Conservation (phyloP, 83 land plant species). For the Picea mariana region DNA sequence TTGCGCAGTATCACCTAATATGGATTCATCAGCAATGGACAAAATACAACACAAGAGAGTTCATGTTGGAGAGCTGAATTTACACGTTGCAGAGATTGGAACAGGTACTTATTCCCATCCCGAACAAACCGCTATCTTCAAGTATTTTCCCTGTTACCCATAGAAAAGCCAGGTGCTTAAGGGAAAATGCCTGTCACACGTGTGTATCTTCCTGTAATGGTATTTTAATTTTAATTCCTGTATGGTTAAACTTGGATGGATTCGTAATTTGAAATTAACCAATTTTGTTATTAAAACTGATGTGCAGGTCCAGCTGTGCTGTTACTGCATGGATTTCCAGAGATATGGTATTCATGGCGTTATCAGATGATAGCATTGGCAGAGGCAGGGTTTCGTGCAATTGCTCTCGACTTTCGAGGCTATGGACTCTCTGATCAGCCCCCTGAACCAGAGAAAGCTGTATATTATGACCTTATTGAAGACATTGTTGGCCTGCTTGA, state of each 20-base stretch:
- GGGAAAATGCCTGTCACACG: too few relatives aligned
- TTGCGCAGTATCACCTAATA: too few relatives aligned
- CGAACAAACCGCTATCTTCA: too few relatives aligned
- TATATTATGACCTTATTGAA: slow-evolving; percentile 25
- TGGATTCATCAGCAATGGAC: not conserved
- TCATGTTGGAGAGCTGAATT: slow-evolving; percentile 1
- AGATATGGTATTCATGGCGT: slow-evolving; percentile 84
- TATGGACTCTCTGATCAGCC: slow-evolving; percentile 65
- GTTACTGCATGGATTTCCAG: slow-evolving; percentile 73
- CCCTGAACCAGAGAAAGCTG: slow-evolving; percentile 33
- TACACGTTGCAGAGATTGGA: slow-evolving; percentile 18
- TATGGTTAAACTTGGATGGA: too few relatives aligned
- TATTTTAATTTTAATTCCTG: too few relatives aligned
- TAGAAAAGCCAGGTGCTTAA: too few relatives aligned
- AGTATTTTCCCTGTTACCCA: too few relatives aligned
- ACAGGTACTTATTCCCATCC: not conserved
- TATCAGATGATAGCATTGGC: slow-evolving; percentile 71
- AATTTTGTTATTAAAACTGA: too few relatives aligned
- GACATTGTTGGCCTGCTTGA: slow-evolving; percentile 59
- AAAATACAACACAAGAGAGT: slow-evolving; percentile 2
- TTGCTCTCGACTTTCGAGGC: slow-evolving; percentile 69
- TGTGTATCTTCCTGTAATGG: too few relatives aligned
- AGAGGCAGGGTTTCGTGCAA: slow-evolving; percentile 52
- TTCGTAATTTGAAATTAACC: too few relatives aligned
- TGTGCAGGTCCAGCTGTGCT: slow-evolving; percentile 27